Percentiles rank a stretch among this genome's conserved stretches.
These are phyloP conservation scores for Aspergillus cristatus DNA, from an alignment of 495 filamentous ascomycete genomes.

Conservation along the genomic window DNA sequence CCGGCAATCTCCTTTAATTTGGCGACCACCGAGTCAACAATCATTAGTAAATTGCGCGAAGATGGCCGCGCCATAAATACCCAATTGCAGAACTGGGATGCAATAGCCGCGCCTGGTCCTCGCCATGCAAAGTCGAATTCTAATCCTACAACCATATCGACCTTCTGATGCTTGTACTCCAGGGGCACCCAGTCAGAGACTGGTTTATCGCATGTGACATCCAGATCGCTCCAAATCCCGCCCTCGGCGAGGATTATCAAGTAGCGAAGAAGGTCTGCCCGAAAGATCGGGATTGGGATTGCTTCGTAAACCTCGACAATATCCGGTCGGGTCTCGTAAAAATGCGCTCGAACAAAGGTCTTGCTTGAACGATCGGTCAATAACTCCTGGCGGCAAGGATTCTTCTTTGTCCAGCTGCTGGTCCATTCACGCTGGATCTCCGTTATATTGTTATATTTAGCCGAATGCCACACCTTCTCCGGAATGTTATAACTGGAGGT, in stretches of 20 bases:
- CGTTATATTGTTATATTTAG: no score
- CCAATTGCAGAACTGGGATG: conserved; percentile 35
- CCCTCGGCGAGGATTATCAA: conserved; percentile 49
- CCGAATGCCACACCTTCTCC: no score
- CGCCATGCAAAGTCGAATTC: conserved; percentile 30
- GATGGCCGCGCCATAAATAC: conserved; percentile 24
- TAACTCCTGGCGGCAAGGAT: conserved; percentile 21
- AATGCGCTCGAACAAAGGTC: conserved; percentile 22
- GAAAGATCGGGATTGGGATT: conserved; percentile 37
- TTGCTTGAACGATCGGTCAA: conserved; percentile 20
- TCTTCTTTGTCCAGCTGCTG: conserved; percentile 19
- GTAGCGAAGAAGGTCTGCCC: conserved; percentile 51
- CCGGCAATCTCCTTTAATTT: conserved; percentile 20
- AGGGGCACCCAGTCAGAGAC: conserved; percentile 43
- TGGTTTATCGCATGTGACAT: conserved; percentile 43
- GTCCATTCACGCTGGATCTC: no score
- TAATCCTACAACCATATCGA: conserved; percentile 34
- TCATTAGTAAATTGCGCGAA: conserved; percentile 19
- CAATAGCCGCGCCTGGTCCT: conserved; percentile 21
- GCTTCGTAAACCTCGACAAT: conserved; percentile 32
- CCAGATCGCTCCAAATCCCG: conserved; percentile 50
- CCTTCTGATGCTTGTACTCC: conserved; percentile 25
- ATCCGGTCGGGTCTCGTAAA: conserved; percentile 20
- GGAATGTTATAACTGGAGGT: conserved; percentile 6
- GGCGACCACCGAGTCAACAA: conserved; percentile 23